Evolutionary conservation across 257 asterid species (phyloP).

Genomic region (Przewalskia tangutica): DNA sequence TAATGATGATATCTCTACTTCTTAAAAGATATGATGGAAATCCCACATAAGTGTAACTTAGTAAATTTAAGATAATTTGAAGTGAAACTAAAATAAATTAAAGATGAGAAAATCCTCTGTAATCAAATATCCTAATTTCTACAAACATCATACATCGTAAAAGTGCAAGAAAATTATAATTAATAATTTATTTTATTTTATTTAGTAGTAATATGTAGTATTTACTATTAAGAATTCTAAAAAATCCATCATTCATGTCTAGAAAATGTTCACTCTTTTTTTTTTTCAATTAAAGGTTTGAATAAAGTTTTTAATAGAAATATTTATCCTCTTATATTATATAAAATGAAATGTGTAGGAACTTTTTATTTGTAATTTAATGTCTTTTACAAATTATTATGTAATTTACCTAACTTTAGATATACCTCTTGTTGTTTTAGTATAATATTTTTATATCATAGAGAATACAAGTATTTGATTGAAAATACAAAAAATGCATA

Average conservation of each 20-base stretch:
- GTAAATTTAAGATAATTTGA: not conserved
- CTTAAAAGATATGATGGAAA: not conserved
- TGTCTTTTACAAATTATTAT: not conserved
- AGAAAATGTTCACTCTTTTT: too few relatives aligned
- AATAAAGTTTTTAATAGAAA: not conserved
- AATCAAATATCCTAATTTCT: not conserved
- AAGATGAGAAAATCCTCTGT: not conserved
- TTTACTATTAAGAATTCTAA: not conserved
- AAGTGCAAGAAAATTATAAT: not conserved
- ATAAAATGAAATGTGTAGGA: not conserved
- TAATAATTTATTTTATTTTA: not conserved
- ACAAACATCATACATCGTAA: not conserved
- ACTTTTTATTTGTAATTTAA: not conserved
- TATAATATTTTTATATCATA: too few relatives aligned
- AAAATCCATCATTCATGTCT: not conserved
- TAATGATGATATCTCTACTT: too few relatives aligned
- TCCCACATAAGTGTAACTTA: not conserved
- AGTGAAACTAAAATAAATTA: not conserved
- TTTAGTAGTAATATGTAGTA: too few relatives aligned
- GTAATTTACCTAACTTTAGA: too few relatives aligned
- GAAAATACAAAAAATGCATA: too few relatives aligned
- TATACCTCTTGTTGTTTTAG: too few relatives aligned
- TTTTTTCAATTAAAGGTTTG: not conserved
- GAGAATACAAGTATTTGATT: not conserved
- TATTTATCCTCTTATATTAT: not conserved